Conservation (phyloP, 768 basidiomycete species). For the Hortiboletus campestris region DNA sequence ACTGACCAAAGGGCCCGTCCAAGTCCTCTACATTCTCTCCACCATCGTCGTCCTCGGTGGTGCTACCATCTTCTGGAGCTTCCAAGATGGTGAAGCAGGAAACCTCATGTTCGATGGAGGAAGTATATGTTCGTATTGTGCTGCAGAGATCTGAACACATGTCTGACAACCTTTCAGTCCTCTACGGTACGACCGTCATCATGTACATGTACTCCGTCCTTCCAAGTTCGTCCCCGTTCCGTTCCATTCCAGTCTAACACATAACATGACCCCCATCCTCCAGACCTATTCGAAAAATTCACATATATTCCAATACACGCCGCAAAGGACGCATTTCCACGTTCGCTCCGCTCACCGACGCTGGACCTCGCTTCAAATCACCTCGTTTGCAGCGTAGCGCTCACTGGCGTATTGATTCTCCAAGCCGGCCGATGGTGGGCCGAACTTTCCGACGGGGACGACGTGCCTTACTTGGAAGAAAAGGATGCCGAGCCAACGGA, state of each 20-base stretch:
- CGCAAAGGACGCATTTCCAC: constrained; percentile 59
- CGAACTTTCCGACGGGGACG: constrained; percentile 66
- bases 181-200: constrained; percentile 67
- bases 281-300: constrained; percentile 63
- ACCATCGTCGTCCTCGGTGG: constrained; percentile 58
- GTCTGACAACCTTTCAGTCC: constrained; percentile 46
- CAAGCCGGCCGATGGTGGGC: constrained; percentile 88
- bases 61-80: constrained; percentile 71
- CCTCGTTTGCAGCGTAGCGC: constrained; percentile 82
- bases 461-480: constrained; percentile 39
- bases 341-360: constrained; percentile 56
- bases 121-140: constrained; percentile 68
- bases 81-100: constrained; percentile 72
- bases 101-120: constrained; percentile 93
- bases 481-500: constrained; percentile 20
- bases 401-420: constrained; percentile 81
- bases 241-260: not conserved
- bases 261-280: constrained; percentile 9
- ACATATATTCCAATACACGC: constrained; percentile 51
- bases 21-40: constrained; percentile 56
- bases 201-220: constrained; percentile 78
- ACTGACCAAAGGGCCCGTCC: constrained; percentile 61
- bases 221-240: constrained; percentile 55
- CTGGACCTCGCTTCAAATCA: constrained; percentile 81
- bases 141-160: not conserved